Base-by-base conservation (phyloP, 2,329 filamentous ascomycete species). In the Chrysosporium keratinophilum region DNA sequence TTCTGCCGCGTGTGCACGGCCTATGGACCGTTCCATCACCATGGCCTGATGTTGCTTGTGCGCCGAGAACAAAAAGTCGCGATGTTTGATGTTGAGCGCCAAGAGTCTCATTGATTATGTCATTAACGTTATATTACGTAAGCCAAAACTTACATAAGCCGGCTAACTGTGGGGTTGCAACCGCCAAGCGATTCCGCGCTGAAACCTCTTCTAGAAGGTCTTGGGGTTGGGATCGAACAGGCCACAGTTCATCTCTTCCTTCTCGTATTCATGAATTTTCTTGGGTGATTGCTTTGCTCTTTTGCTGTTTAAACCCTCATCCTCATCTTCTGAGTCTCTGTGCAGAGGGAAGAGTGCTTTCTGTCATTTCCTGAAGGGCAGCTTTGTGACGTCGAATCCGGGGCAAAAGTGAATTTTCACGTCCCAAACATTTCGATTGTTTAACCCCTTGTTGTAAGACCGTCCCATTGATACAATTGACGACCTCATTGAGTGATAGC, bases 131-230 rank as follows among this genome's bases (percentile, higher is more conserved):
- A 14, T 47, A 35, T 19, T 47, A 5, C 5, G 17, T 17, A 33
- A 34, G 5, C 12, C 9, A 15, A 17, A 34, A 5, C 19, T 50
- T 41, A 50, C 11, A 10, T 43, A 42, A 43, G 40, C 28, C 41
- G 23, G 31, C 7, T 19, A 44, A 33, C 15, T 52, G 40, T 46
- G 50, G 50, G 34, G 50, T 52, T 52, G 35, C 50, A 52, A 40
- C n/a, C 33, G 50, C 50, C 50, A 52, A 52, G 50, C 7, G n/a
- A 4, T 45, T 39, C 40, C 7, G 14, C 7, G 31, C 37, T 51
- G 23, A 42, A 50, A 42, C 47, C 35, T 35, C 50, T 46, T 46
- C 50, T 33, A 52, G 50, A 52, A 52, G 50, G 34, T 52, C 31
- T 39, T 31, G 34, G 28, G 23, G 1, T 15, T 19, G 15, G 23